These are phyloP conservation scores for Byssothecium circinans DNA, from an alignment of 2,329 filamentous ascomycete species.

Conservation along the genomic window DNA sequence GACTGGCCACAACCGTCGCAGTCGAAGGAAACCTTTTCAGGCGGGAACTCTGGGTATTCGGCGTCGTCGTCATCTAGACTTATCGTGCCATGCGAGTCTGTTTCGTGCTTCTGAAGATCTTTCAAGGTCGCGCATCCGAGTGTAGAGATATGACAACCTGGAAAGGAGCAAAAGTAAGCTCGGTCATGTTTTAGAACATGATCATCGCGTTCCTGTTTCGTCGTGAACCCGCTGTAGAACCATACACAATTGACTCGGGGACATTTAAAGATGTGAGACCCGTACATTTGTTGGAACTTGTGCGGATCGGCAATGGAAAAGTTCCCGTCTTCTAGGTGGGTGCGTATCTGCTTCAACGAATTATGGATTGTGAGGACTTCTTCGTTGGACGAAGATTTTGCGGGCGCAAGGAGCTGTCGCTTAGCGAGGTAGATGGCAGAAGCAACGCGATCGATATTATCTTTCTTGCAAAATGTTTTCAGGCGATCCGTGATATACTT, in stretches of 20 bases:
- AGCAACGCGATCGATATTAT: neutral
- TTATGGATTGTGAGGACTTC: neutral
- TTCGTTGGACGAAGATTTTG: neutral
- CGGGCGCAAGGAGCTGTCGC: neutral
- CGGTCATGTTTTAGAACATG: conserved; percentile 12
- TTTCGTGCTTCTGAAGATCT: conserved; percentile 9
- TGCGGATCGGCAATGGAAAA: neutral
- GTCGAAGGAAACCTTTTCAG: neutral
- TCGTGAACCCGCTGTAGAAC: conserved; percentile 7
- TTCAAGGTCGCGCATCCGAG: conserved; percentile 5
- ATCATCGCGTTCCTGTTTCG: conserved; percentile 2
- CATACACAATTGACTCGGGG: conserved; percentile 8
- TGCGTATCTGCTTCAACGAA: neutral
- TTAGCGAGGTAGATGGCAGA: neutral
- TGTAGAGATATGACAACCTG: conserved; percentile 1
- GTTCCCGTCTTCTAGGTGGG: neutral
- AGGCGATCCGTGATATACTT: neutral
- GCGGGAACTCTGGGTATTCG: conserved; percentile 7
- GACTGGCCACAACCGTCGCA: conserved; percentile 1
- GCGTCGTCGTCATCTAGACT: neutral
- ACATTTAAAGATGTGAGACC: conserved; percentile 7
- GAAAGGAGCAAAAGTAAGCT: conserved; percentile 4
- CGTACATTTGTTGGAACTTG: conserved; percentile 3
- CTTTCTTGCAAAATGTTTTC: neutral
- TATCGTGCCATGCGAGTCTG: conserved; percentile 3